Evolutionary conservation across 352 stramenopile species (phyloP), one percentile per base, ranked within the genome.

Genomic region (Globisporangium canariense): DNA sequence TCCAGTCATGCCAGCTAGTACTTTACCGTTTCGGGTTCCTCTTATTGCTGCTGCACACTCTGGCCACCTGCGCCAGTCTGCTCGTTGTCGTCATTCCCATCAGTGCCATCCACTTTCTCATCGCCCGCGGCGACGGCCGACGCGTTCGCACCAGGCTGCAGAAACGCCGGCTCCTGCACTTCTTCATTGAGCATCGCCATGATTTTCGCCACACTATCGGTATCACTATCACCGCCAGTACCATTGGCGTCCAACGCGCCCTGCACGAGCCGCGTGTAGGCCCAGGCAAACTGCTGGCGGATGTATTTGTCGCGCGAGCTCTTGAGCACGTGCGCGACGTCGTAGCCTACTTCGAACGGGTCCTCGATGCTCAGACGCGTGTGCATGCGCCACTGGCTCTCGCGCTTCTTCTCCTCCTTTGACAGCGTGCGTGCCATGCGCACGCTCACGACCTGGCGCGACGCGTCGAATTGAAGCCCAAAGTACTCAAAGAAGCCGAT

Each of bases 321-420:
- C 60, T 98, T 98, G 16, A 99, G 79, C 20, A 99, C 96, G 73
- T 99, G 97, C 7, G 95, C 96, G 49, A 99, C 96, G 72, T 99
- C 93, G 74, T 99, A 99, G 70, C 91, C 97, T 3, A 87, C 96
- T 70, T 99, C 98, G 77, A 99, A 99, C 2, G 98, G 98, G 76
- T 99, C 98, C 85, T 99, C 97, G 60, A 99, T 98, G 53, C 81
- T 91, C 62, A 94, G 53, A 0, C 86, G 81, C 55, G 81, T 88
- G 62, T 90, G 87, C 49, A 90, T 77, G 41, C 84, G 85, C 86
- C 86, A 94, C 54, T 92, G 72, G 53, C 69, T 70, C 22, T 75
- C 72, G 36, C 72, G 70, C 28, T 83, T 83, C 60, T 94, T 94
- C 64, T 93, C 86, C 20, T 84, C 83, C 59, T 94, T 94, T 28